Evolutionary conservation across 2,329 filamentous ascomycete genomes (phyloP).

Genomic region (Cytospora leucostoma): DNA sequence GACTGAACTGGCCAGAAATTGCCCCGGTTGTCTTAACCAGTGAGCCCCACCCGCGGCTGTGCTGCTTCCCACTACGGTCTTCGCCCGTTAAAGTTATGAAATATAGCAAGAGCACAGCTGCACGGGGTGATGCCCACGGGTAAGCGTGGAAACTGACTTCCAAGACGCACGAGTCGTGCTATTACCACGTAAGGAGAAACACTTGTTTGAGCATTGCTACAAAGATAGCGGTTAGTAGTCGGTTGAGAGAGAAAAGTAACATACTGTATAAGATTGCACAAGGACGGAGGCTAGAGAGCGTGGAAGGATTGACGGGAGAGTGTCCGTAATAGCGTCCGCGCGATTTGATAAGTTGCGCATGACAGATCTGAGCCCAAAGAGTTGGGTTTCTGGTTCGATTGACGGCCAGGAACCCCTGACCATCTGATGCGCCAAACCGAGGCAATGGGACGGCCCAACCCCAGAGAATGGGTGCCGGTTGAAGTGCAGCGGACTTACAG

Average conservation of each 20-base stretch:
- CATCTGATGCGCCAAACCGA: conserved; percentile 21
- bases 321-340: conserved; percentile 2
- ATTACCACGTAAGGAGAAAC: background rate
- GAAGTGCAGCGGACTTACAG: conserved; percentile 13
- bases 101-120: background rate
- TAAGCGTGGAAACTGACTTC: background rate
- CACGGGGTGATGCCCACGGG: no score
- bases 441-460: conserved; percentile 18
- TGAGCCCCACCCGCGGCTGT: no score
- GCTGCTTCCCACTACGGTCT: no score
- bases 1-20: background rate
- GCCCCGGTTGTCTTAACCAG: background rate
- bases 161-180: background rate
- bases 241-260: background rate
- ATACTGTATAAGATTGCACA: background rate
- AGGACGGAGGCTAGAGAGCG: background rate
- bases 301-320: background rate
- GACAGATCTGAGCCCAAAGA: conserved; percentile 14
- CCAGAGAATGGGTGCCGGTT: conserved; percentile 11
- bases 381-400: conserved; percentile 4
- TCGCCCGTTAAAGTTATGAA: no score
- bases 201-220: background rate
- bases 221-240: background rate
- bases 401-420: conserved; percentile 17
- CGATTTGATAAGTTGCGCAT: conserved; percentile 7